Percentiles rank a stretch among this genome's conserved stretches.
Conservation (phyloP, 139 green algal species). For the Medakamo hakoo region DNA sequence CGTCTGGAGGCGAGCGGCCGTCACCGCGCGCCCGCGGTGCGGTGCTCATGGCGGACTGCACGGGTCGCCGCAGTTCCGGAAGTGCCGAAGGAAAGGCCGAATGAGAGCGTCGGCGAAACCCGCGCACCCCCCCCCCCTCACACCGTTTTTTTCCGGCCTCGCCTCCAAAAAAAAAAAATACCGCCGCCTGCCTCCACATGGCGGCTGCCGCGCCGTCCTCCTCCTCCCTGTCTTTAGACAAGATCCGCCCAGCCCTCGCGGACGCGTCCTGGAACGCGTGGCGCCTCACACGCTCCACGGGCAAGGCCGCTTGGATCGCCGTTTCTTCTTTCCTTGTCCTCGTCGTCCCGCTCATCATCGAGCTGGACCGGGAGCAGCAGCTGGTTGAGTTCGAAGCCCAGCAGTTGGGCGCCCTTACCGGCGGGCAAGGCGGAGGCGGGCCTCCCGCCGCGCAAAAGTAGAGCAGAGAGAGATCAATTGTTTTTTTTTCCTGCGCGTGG, state of each 20-base stretch:
- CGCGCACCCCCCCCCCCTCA: too few species aligned
- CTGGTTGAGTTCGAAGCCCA: conserved; percentile 40
- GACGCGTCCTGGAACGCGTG: background rate
- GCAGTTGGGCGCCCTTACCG: conserved; percentile 45
- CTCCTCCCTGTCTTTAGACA: too few species aligned
- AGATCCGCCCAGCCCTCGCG: background rate
- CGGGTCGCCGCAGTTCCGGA: too few species aligned
- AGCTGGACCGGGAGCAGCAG: conserved; percentile 90
- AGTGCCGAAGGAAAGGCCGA: background rate
- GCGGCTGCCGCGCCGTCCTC: too few species aligned
- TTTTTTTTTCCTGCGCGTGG: too few species aligned
- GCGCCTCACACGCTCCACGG: conserved; percentile 6
- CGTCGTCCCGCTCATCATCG: conserved; percentile 86
- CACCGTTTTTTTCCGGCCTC: background rate
- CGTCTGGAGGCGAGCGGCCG: too few species aligned
- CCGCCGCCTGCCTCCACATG: too few species aligned
- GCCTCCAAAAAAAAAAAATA: too few species aligned
- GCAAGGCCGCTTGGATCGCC: conserved; percentile 83
- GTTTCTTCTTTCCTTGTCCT: conserved; percentile 75
- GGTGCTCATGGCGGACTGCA: too few species aligned
- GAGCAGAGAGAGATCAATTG: background rate
- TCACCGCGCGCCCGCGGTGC: too few species aligned
- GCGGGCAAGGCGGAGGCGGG: conserved; percentile 3
- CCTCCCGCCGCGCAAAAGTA: background rate
- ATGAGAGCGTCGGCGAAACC: background rate